Evolutionary conservation across 345 rosid genomes (phyloP).

Genomic region (Cochlearia excelsa): DNA sequence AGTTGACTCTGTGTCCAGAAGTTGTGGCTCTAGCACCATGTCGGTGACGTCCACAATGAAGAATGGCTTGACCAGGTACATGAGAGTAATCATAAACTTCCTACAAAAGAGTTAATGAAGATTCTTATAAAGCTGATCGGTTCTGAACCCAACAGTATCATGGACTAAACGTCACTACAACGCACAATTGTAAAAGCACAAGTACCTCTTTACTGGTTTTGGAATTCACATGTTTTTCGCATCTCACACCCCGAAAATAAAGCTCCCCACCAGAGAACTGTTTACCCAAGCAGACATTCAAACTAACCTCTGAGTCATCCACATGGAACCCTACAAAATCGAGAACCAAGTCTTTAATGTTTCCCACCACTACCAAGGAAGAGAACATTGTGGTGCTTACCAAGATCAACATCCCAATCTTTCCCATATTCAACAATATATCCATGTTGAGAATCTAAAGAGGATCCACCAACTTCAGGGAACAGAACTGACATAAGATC

Average conservation of each 20-base stretch:
- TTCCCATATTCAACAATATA: conserved; percentile 92
- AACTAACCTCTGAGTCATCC: conserved; percentile 92
- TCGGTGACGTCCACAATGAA: conserved; percentile 91
- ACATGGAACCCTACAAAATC: conserved; percentile 75
- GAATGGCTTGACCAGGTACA: conserved; percentile 76
- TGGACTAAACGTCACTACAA: background rate
- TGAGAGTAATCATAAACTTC: conserved; percentile 78
- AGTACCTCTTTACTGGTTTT: conserved; percentile 61
- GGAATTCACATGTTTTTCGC: conserved; percentile 81
- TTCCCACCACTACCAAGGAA: conserved; percentile 10
- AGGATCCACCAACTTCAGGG: conserved; percentile 78
- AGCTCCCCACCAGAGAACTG: conserved; percentile 89
- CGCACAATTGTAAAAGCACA: conserved; percentile 3
- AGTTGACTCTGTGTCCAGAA: conserved; percentile 70
- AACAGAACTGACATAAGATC: conserved; percentile 57
- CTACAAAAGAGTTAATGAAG: conserved; percentile 33
- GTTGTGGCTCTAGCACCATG: conserved; percentile 97
- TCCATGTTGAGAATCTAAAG: conserved; percentile 97
- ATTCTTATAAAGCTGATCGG: background rate
- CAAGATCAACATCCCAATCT: conserved; percentile 84
- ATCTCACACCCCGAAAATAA: conserved; percentile 81
- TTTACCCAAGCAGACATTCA: conserved; percentile 92
- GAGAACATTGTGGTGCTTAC: conserved; percentile 40
- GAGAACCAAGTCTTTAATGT: conserved; percentile 23
- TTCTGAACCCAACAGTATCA: background rate